Percentiles rank a stretch among this genome's conserved stretches.
Evolutionary conservation across 495 filamentous ascomycete species (phyloP).

Genomic region (Lindgomyces ingoldianus): DNA sequence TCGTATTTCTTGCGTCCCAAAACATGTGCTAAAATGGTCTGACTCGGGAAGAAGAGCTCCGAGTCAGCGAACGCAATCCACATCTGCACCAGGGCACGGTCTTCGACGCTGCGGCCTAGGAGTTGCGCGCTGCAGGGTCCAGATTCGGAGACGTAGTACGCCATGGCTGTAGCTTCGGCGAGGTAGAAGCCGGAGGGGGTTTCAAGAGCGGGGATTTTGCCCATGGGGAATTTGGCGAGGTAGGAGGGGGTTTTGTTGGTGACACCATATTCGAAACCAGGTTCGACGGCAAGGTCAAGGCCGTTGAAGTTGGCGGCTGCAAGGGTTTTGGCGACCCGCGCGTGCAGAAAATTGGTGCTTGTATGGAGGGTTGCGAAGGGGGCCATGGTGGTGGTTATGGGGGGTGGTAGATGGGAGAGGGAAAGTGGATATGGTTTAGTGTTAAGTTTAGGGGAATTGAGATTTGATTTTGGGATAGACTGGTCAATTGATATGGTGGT

Average conservation of each 20-base stretch:
- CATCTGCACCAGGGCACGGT: slow-evolving; percentile 53
- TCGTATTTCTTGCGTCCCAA: slow-evolving; percentile 45
- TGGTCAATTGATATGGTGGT: too few relatives aligned
- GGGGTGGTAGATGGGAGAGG: background rate
- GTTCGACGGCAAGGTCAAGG: slow-evolving; percentile 47
- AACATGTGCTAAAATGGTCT: slow-evolving; percentile 43
- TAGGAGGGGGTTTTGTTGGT: slow-evolving; percentile 56
- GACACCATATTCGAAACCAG: slow-evolving; percentile 46
- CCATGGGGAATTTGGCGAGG: slow-evolving; percentile 62
- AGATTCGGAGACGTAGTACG: slow-evolving; percentile 54
- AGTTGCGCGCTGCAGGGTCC: slow-evolving; percentile 57
- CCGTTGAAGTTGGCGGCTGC: slow-evolving; percentile 57
- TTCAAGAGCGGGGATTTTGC: slow-evolving; percentile 62
- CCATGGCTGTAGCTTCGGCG: slow-evolving; percentile 59
- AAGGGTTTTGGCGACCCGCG: slow-evolving; percentile 47
- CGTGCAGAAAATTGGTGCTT: slow-evolving; percentile 9
- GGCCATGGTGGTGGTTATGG: slow-evolving; percentile 1
- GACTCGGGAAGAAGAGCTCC: slow-evolving; percentile 47
- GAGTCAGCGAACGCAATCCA: slow-evolving; percentile 54
- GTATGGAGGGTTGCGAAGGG: slow-evolving; percentile 35
- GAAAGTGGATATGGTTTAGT: too few relatives aligned
- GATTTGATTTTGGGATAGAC: too few relatives aligned
- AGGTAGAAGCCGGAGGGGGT: slow-evolving; percentile 55
- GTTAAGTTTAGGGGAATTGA: too few relatives aligned
- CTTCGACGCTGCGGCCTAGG: slow-evolving; percentile 50